Conservation (phyloP, 345 rosid species). For the Geranium brycei region DNA sequence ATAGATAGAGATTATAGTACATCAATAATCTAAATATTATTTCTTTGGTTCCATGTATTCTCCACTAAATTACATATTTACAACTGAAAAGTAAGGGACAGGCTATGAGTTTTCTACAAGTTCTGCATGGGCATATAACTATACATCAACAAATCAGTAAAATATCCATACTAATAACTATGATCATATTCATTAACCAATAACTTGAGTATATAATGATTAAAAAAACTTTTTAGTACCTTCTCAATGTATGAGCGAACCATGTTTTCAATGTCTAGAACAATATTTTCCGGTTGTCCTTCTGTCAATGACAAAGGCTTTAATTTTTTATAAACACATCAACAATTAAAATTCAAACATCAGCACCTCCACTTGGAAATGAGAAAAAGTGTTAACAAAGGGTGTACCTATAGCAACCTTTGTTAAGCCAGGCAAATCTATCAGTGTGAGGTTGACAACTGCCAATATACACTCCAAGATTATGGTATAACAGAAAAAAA, state of each 20-base stretch:
- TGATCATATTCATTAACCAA: background rate
- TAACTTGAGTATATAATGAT: background rate
- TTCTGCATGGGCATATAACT: background rate
- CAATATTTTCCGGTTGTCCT: slow-evolving; percentile 55
- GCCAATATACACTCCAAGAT: slow-evolving; percentile 7
- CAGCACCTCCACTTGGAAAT: background rate
- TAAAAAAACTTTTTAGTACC: slow-evolving; percentile 23
- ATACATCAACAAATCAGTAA: too few relatives aligned
- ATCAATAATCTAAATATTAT: background rate
- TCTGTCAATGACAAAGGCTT: slow-evolving; percentile 21
- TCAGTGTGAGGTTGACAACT: slow-evolving; percentile 62
- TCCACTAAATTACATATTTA: background rate
- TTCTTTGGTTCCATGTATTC: background rate
- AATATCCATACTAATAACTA: too few relatives aligned
- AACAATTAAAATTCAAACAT: background rate
- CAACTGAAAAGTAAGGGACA: background rate
- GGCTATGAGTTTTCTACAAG: background rate
- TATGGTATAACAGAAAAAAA: background rate
- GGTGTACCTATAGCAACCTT: slow-evolving; percentile 54
- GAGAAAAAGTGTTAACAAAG: background rate
- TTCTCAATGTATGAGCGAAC: slow-evolving; percentile 47
- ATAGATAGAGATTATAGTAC: background rate
- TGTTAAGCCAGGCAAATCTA: slow-evolving; percentile 62
- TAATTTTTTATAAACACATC: slow-evolving; percentile 6
- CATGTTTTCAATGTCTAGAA: slow-evolving; percentile 49